A percentile compares a stretch with the other conserved stretches of the same genome.
phyloP scores from a whole-genome alignment of 2,329 filamentous ascomycete species.

The Calonectria crousiana region DNA sequence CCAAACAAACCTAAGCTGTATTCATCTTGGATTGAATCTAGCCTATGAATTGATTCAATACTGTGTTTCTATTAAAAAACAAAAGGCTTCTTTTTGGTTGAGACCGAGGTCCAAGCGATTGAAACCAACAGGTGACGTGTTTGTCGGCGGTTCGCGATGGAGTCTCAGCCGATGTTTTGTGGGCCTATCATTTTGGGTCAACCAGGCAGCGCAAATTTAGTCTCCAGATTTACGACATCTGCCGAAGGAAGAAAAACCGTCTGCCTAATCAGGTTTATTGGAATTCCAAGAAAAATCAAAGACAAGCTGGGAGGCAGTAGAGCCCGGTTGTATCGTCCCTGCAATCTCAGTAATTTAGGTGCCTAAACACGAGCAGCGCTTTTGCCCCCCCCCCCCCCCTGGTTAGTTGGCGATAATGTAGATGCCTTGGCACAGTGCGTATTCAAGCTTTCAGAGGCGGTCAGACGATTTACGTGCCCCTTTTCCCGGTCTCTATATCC shows the following conservation, averaged over 20 bases:
- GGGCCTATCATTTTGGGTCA: not conserved
- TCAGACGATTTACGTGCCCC: not conserved
- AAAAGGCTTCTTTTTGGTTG: not conserved
- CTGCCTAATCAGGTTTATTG: not conserved
- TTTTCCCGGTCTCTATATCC: not conserved
- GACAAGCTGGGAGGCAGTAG: not conserved
- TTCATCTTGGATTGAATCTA: not conserved
- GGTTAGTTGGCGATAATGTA: not conserved
- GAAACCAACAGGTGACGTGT: not conserved
- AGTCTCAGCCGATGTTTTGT: slow-evolving; percentile 5
- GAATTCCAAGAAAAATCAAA: not conserved
- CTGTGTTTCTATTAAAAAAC: not conserved
- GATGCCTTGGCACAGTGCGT: slow-evolving; percentile 4
- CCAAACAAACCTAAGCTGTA: not conserved
- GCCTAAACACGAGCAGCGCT: not conserved
- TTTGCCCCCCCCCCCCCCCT: not conserved
- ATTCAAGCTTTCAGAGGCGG: not conserved
- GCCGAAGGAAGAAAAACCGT: no score
- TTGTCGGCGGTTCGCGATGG: not conserved
- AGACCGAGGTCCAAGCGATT: no score
- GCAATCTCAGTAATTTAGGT: not conserved
- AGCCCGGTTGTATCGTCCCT: not conserved
- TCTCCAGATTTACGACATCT: not conserved
- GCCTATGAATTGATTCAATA: not conserved
- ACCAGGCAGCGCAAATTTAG: not conserved